Base-by-base conservation (phyloP, 2,329 filamentous ascomycete genomes). In the Botryotinia globosa region DNA sequence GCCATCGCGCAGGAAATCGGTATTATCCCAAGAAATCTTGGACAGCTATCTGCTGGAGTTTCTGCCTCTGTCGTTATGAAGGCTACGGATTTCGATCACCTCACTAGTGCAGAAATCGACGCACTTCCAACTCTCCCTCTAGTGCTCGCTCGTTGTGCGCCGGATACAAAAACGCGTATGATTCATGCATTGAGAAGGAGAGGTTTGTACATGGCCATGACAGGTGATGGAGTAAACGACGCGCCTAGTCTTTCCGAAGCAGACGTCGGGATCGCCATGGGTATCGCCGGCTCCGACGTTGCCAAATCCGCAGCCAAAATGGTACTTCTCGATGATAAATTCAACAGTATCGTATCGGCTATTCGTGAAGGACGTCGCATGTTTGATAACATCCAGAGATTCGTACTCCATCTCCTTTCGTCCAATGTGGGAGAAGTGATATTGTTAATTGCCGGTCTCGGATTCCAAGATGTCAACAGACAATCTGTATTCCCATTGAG, bases 111-210 rank as follows among this genome's bases (percentile, higher is more conserved):
- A 54, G 91, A 94, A 80, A 94, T 92, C 92, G 85, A 89, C 73
- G 84, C 85, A 45, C 84, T 94, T 1, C 85, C 79, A 44, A 85
- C 82, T 14, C 94, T 94, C 76, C 85, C 89, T 39, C 90, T 94
- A 54, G 90, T 94, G 20, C 94, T 94, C 79, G 90, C 92, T 0
- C 85, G 91, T 20, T 94, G 91, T 0, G 94, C 92, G 0, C 92
- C 91, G 0, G 91, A 94, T 78, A 91, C 94, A 79, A 94, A 94
- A 80, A 86, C 94, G 10, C 89, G 91, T 48, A 94, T 94, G 74
- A 91, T 94, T n/a, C 87, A 88, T 44, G 91, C 92, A 79, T 90
- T 94, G 74, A 91, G 93, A 78, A 81, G 85, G 0, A 84, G 87
- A 14, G 84, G 87, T 8, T 83, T 88, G 59, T 86, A 88, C 45